phyloP scores from a whole-genome alignment of 331 rosid species.

The Quercus phellos region DNA sequence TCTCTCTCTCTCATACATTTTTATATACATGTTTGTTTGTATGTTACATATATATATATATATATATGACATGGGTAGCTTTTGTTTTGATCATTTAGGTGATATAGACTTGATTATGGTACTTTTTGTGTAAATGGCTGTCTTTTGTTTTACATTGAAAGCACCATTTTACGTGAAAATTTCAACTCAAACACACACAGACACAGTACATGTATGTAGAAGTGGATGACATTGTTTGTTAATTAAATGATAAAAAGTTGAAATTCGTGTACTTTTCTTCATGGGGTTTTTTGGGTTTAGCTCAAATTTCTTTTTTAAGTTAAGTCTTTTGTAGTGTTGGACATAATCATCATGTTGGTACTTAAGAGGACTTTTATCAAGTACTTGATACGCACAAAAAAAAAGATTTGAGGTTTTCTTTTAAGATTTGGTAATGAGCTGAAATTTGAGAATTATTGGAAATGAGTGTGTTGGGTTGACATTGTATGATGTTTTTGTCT shows the following conservation, averaged over 20 bases:
- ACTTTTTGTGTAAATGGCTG: not conserved
- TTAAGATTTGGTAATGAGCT: not conserved
- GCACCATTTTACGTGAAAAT: not conserved
- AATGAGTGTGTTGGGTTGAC: constrained; percentile 2
- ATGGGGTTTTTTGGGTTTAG: not conserved
- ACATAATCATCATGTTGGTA: constrained; percentile 4
- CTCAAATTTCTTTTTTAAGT: not conserved
- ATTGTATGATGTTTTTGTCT: constrained; percentile 17
- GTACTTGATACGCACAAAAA: not conserved
- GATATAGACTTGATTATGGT: not conserved
- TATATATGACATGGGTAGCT: not conserved
- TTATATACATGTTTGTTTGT: not conserved
- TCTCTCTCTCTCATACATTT: constrained; percentile 7
- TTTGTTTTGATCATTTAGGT: not conserved
- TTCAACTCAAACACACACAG: not conserved
- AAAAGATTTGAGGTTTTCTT: no score
- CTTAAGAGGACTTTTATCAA: constrained; percentile 5
- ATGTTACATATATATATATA: not conserved
- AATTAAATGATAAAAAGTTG: not conserved
- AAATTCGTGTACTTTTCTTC: not conserved
- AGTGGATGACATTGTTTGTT: not conserved
- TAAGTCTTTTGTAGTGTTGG: not conserved
- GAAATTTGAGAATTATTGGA: not conserved
- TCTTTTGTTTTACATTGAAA: not conserved
- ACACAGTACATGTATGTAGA: not conserved